Percentiles rank a stretch among this genome's conserved stretches.
Conservation (phyloP, 306 rosid genomes). For the Dryas drummondii region DNA sequence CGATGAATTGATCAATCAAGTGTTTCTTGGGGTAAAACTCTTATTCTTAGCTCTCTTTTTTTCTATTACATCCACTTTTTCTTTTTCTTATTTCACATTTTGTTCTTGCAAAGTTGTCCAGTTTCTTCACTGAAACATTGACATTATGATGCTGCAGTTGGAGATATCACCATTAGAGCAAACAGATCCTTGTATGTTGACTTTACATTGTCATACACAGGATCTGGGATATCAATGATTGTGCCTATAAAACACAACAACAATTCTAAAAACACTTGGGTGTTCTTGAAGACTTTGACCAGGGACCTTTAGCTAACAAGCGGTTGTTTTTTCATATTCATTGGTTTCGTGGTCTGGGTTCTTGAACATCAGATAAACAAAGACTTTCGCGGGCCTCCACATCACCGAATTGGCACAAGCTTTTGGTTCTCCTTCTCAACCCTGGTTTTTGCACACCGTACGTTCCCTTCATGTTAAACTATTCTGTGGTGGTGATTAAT, state of each 20-base stretch:
- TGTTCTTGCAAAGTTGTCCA: neutral
- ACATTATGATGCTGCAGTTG: slow-evolving; percentile 36
- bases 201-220: slow-evolving; percentile 51
- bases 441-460: too few species aligned
- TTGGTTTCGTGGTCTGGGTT: slow-evolving; percentile 64
- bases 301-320: slow-evolving; percentile 51
- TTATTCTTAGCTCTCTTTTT: neutral
- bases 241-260: slow-evolving; percentile 38
- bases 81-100: neutral
- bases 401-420: too few species aligned
- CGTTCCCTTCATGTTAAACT: too few species aligned
- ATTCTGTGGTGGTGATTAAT: too few species aligned
- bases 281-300: slow-evolving; percentile 57
- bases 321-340: slow-evolving; percentile 42
- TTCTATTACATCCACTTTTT: neutral
- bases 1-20: slow-evolving; percentile 42
- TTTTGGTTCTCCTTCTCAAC: too few species aligned
- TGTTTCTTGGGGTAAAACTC: slow-evolving; percentile 38
- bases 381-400: too few species aligned
- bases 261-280: slow-evolving; percentile 43
- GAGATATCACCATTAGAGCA: slow-evolving; percentile 37
- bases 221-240: slow-evolving; percentile 58
- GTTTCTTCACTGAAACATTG: neutral
- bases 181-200: slow-evolving; percentile 51
- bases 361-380: too few species aligned